phyloP scores from a whole-genome alignment of 305 asterid species.

The Ajuga reptans region DNA sequence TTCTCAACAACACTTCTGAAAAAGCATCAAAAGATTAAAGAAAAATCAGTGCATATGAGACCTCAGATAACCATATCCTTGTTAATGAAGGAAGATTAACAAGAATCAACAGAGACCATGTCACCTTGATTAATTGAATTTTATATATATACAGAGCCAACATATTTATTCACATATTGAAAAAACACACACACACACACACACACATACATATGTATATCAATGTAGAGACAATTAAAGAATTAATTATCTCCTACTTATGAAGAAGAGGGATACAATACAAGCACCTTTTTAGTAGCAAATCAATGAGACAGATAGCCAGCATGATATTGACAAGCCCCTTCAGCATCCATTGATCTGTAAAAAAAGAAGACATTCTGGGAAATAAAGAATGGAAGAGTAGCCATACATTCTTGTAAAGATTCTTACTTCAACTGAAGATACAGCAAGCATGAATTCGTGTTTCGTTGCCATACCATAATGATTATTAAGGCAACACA shows the following conservation, averaged over 20 bases:
- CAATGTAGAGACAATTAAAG: too few species aligned
- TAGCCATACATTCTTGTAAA: not conserved
- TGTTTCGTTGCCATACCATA: not conserved
- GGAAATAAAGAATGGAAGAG: not conserved
- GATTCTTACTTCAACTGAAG: not conserved
- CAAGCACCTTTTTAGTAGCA: not conserved
- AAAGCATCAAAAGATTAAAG: not conserved
- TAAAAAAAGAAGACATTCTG: not conserved
- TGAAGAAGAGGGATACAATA: not conserved
- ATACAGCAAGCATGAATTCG: not conserved
- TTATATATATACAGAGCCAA: too few species aligned
- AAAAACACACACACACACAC: too few species aligned
- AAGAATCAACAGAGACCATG: not conserved
- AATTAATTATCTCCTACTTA: not conserved
- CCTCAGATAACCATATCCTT: too few species aligned
- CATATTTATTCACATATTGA: too few species aligned
- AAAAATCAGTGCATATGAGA: not conserved
- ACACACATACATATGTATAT: too few species aligned
- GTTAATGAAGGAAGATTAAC: too few species aligned
- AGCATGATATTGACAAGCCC: not conserved
- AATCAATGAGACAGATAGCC: not conserved
- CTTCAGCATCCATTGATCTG: not conserved
- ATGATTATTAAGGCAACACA: conserved; percentile 5
- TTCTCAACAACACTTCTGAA: not conserved
- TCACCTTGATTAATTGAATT: too few species aligned